Conservation (phyloP, 768 basidiomycete species). For the Naganishia vaughanmartiniae region DNA sequence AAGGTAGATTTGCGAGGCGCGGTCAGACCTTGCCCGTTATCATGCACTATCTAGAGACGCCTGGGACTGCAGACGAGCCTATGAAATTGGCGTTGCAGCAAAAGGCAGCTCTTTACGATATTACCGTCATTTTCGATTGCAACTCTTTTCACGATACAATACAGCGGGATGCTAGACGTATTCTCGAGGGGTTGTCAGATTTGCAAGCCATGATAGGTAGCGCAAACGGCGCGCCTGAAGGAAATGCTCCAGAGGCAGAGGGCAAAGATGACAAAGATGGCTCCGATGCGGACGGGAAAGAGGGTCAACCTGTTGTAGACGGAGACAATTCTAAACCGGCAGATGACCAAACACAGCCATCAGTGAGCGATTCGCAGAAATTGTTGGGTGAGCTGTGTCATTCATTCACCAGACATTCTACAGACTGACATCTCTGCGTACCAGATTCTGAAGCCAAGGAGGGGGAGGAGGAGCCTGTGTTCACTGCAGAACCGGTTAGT, state of each 20-base stretch:
- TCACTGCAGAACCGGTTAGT: neutral
- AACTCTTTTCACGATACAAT: neutral
- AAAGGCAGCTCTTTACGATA: neutral
- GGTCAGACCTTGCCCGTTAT: neutral
- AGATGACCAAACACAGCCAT: neutral
- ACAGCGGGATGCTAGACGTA: neutral
- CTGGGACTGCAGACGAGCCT: neutral
- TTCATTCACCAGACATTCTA: neutral
- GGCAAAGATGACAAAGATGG: too few relatives aligned
- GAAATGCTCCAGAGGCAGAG: too few relatives aligned
- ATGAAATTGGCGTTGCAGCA: conserved; percentile 1
- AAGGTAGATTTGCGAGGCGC: neutral
- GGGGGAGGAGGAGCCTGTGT: neutral
- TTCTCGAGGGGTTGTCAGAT: neutral
- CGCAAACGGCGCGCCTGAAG: neutral
- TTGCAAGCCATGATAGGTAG: neutral
- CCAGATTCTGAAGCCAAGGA: neutral
- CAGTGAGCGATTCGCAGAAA: neutral
- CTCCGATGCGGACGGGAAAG: too few relatives aligned
- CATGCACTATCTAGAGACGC: neutral
- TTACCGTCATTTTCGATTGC: neutral
- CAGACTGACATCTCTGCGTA: neutral
- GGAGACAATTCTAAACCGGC: too few relatives aligned
- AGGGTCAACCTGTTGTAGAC: too few relatives aligned
- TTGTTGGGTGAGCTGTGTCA: neutral